phyloP scores from a whole-genome alignment of 345 rosid species.

The Draba incana region DNA sequence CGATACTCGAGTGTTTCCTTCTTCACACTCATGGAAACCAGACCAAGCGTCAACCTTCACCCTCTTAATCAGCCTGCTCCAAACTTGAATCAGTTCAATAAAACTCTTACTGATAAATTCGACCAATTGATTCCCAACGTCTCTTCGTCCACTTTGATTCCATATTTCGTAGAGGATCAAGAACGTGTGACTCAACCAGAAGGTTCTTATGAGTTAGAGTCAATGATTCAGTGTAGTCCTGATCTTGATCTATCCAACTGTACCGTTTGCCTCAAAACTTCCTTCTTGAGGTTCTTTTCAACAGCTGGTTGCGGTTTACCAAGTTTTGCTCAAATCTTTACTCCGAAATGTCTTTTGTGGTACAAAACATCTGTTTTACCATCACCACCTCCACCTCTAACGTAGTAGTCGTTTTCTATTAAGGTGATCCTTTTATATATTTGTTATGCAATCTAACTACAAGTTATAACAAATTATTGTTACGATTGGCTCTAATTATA shows the following conservation, averaged over 20 bases:
- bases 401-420: neutral
- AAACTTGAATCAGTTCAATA: neutral
- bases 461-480: no score
- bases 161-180: slow-evolving; percentile 27
- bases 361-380: slow-evolving; percentile 4
- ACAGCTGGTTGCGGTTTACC: slow-evolving; percentile 26
- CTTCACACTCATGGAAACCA: slow-evolving; percentile 4
- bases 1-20: slow-evolving; percentile 40
- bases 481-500: no score
- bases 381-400: slow-evolving; percentile 1
- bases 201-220: slow-evolving; percentile 30
- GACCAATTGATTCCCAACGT: slow-evolving; percentile 12
- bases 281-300: slow-evolving; percentile 6
- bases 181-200: slow-evolving; percentile 26
- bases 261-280: neutral
- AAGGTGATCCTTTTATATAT: slow-evolving; percentile 1
- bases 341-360: slow-evolving; percentile 35
- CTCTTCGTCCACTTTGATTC: neutral
- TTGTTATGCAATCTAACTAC: no score
- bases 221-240: slow-evolving; percentile 39
- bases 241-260: slow-evolving; percentile 12
- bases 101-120: slow-evolving; percentile 14
- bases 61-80: neutral
- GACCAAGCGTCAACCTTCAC: neutral
- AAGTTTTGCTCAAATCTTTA: slow-evolving; percentile 6